phyloP scores from a whole-genome alignment of 495 filamentous ascomycete genomes.

The Xylaria castorea region DNA sequence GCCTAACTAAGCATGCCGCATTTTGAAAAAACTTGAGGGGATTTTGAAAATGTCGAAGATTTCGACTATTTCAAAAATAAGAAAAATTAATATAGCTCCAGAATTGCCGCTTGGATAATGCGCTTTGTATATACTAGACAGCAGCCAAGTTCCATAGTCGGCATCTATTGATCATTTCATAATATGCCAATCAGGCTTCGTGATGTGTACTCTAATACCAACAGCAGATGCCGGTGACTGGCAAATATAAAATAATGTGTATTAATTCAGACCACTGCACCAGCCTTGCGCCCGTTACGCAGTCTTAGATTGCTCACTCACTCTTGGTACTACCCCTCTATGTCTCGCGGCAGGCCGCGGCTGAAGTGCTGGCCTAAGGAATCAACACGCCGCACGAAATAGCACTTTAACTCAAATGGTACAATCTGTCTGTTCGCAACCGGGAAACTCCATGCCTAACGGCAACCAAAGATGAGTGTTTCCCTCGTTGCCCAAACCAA shows the following conservation, averaged over 20 bases:
- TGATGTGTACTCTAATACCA: background rate
- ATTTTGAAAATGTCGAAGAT: background rate
- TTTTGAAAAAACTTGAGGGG: background rate
- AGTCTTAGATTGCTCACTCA: slow-evolving; percentile 4
- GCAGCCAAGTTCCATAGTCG: background rate
- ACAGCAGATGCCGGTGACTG: background rate
- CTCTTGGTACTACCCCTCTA: background rate
- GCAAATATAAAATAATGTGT: background rate
- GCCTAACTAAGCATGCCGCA: background rate
- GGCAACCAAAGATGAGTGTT: slow-evolving; percentile 2
- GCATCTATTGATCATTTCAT: background rate
- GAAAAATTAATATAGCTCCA: background rate
- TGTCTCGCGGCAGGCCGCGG: background rate
- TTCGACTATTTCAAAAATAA: background rate
- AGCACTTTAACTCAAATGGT: background rate
- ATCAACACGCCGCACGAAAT: background rate
- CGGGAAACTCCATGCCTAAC: slow-evolving; percentile 18
- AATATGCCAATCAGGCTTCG: background rate
- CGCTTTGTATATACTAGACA: slow-evolving; percentile 13
- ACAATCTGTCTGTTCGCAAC: slow-evolving; percentile 5
- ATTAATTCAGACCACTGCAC: background rate
- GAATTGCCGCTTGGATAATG: background rate
- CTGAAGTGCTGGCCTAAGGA: background rate
- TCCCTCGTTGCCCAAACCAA: slow-evolving; percentile 13
- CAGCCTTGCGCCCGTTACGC: background rate